phyloP scores from a whole-genome alignment of 2,329 filamentous ascomycete species.

The Aspergillus clavatus region DNA sequence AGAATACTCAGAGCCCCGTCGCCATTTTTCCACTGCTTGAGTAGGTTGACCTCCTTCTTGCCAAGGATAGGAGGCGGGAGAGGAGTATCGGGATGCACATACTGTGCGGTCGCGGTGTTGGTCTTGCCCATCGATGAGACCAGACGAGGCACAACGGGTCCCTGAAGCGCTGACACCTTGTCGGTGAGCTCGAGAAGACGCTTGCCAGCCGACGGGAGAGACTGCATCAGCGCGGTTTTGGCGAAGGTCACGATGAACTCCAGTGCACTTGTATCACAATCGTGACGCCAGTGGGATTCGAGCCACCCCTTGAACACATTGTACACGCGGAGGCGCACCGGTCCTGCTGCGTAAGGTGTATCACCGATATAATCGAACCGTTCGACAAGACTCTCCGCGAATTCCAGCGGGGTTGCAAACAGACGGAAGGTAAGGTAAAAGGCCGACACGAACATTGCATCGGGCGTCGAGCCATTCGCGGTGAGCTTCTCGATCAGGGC shows the following conservation, averaged over 20 bases:
- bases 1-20: slow-evolving; percentile 67
- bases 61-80: slow-evolving; percentile 65
- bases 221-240: slow-evolving; percentile 60
- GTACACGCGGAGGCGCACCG: slow-evolving; percentile 85
- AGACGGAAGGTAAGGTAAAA: slow-evolving; percentile 96
- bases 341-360: slow-evolving; percentile 66
- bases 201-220: slow-evolving; percentile 71
- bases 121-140: slow-evolving; percentile 86
- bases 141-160: slow-evolving; percentile 73
- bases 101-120: slow-evolving; percentile 67
- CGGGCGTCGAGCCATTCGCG: slow-evolving; percentile 85
- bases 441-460: slow-evolving; percentile 84
- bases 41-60: slow-evolving; percentile 68
- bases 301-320: slow-evolving; percentile 98
- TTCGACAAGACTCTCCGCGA: slow-evolving; percentile 79
- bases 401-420: slow-evolving; percentile 74
- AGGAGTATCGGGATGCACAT: slow-evolving; percentile 65
- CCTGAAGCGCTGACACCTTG: slow-evolving; percentile 69
- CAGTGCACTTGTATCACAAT: slow-evolving; percentile 72
- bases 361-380: slow-evolving; percentile 89
- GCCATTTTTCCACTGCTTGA: slow-evolving; percentile 71
- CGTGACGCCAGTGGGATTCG: slow-evolving; percentile 88
- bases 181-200: slow-evolving; percentile 74
- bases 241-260: slow-evolving; percentile 75
- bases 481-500: slow-evolving; percentile 93